phyloP scores from a whole-genome alignment of 768 basidiomycete genomes.

The Termitomyces sp. region DNA sequence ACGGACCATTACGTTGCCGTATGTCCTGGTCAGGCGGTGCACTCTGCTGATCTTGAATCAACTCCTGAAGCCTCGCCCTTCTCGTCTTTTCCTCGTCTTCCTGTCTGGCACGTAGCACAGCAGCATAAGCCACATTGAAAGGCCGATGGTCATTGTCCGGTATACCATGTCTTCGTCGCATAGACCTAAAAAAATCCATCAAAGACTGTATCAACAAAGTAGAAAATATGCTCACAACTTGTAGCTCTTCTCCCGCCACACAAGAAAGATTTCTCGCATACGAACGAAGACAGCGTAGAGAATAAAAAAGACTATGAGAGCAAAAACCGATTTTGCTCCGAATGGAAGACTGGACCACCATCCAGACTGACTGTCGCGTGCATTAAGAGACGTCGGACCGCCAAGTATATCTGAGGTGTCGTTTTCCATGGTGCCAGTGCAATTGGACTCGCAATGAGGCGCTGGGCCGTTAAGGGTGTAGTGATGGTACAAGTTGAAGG shows the following conservation, averaged over 20 bases:
- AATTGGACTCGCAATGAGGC: slow-evolving; percentile 22
- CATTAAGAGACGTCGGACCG: slow-evolving; percentile 41
- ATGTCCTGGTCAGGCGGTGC: slow-evolving; percentile 36
- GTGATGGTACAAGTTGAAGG: slow-evolving; percentile 36
- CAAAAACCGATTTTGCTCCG: slow-evolving; percentile 33
- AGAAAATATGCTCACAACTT: slow-evolving; percentile 48
- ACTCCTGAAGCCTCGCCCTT: slow-evolving; percentile 30
- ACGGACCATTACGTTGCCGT: slow-evolving; percentile 45
- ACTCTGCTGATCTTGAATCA: slow-evolving; percentile 33
- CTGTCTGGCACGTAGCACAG: slow-evolving; percentile 54
- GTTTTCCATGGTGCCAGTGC: slow-evolving; percentile 49
- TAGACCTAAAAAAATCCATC: slow-evolving; percentile 43
- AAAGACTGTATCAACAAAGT: slow-evolving; percentile 8
- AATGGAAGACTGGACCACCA: slow-evolving; percentile 37
- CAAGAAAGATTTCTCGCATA: slow-evolving; percentile 44
- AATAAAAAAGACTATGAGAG: slow-evolving; percentile 33
- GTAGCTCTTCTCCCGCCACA: slow-evolving; percentile 62
- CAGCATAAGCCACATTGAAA: slow-evolving; percentile 86
- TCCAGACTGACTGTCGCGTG: slow-evolving; percentile 26
- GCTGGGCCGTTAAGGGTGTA: slow-evolving; percentile 26
- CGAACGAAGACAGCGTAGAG: slow-evolving; percentile 35
- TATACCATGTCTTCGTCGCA: slow-evolving; percentile 77
- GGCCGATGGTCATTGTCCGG: slow-evolving; percentile 80
- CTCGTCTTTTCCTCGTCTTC: slow-evolving; percentile 41
- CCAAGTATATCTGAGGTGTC: slow-evolving; percentile 75